Conservation (phyloP, 2,329 filamentous ascomycete genomes). For the Ilyonectria mors-panacis region DNA sequence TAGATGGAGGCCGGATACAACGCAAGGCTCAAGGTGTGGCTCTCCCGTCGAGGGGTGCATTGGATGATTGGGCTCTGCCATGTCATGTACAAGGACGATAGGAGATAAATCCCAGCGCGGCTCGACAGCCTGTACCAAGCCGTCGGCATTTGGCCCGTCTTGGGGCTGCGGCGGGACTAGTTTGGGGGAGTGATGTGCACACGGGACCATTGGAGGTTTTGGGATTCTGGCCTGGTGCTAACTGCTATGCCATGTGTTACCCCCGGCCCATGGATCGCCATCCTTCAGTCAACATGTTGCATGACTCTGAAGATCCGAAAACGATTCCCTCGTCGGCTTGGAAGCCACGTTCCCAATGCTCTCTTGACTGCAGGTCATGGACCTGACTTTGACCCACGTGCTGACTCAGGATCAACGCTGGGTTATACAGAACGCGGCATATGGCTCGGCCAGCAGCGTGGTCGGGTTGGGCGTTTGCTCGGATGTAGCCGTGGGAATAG, state of each 20-base stretch:
- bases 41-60: background rate
- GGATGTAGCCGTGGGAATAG: background rate
- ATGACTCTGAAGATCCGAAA: constrained; percentile 38
- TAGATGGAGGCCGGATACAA: background rate
- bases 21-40: background rate
- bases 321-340: constrained; percentile 31
- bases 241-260: constrained; percentile 44
- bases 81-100: constrained; percentile 10
- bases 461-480: background rate
- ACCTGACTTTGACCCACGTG: constrained; percentile 16
- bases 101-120: constrained; percentile 21
- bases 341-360: constrained; percentile 16
- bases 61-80: background rate
- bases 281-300: constrained; percentile 31
- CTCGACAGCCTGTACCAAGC: constrained; percentile 37
- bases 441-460: background rate
- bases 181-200: constrained; percentile 42
- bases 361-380: constrained; percentile 20
- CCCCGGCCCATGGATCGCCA: constrained; percentile 41
- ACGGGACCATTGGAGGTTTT: constrained; percentile 39
- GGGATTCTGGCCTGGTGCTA: constrained; percentile 40
- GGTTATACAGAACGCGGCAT: constrained; percentile 5
- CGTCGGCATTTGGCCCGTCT: constrained; percentile 39
- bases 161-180: constrained; percentile 33
- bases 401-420: constrained; percentile 18